These are phyloP conservation scores for Tolypocladium paradoxum DNA, from an alignment of 2,329 filamentous ascomycete genomes.

Conservation along the genomic window DNA sequence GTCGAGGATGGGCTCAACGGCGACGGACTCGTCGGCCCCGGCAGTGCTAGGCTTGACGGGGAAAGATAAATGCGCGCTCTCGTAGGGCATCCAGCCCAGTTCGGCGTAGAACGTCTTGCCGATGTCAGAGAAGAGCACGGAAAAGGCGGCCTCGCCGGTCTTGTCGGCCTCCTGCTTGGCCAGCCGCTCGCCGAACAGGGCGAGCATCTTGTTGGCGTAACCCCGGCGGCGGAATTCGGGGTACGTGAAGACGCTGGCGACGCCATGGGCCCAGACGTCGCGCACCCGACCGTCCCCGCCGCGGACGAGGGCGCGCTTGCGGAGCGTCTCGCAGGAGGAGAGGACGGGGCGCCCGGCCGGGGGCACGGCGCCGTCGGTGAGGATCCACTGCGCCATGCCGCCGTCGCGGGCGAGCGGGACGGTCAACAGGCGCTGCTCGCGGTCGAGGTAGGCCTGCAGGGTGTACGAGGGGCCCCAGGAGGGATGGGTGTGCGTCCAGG, in stretches of 20 bases:
- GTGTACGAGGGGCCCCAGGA: conserved; percentile 50
- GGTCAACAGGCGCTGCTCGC: conserved; percentile 46
- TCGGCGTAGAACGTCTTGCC: conserved; percentile 72
- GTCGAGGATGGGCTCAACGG: conserved; percentile 38
- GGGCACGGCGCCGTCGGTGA: conserved; percentile 34
- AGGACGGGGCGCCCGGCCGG: conserved; percentile 40
- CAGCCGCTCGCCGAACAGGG: conserved; percentile 44
- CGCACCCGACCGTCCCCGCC: conserved; percentile 19
- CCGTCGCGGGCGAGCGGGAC: conserved; percentile 47
- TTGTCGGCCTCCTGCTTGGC: conserved; percentile 12
- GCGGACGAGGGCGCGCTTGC: conserved; percentile 44
- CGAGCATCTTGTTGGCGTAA: conserved; percentile 69
- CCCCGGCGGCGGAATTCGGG: conserved; percentile 56
- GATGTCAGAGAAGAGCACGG: conserved; percentile 77
- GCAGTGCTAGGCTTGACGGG: conserved; percentile 16
- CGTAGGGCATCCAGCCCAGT: conserved; percentile 66
- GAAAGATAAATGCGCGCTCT: conserved; percentile 62
- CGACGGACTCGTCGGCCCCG: conserved; percentile 12
- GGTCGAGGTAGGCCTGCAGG: conserved; percentile 43
- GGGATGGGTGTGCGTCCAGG: conserved; percentile 44
- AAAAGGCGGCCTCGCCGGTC: conserved; percentile 44
- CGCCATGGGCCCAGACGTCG: conserved; percentile 58
- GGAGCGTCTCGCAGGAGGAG: conserved; percentile 53
- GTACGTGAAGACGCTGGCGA: conserved; percentile 71
- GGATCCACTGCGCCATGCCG: conserved; percentile 53